Base-by-base conservation (phyloP, 2,329 filamentous ascomycete genomes). In the Cladosporium austrohemisphaericum region DNA sequence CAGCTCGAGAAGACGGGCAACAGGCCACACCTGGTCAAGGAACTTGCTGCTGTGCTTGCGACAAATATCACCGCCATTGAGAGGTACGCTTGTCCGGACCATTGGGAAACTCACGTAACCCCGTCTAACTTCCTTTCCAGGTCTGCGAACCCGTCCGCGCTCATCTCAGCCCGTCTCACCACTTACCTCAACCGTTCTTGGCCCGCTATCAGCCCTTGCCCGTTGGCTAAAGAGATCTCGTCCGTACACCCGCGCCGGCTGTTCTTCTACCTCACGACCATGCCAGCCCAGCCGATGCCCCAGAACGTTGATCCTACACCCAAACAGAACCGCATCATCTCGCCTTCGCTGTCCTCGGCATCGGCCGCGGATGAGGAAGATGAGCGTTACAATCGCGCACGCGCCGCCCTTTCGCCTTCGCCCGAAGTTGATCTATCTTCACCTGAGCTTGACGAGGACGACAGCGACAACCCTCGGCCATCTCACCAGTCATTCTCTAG, bases 241-340 rank as follows among this genome's bases (percentile, higher is more conserved):
- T 84, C 87, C 32, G 86, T 92, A 33, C 92, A 97, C 66, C 93
- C 93, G 16, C 86, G 92, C 65, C 88, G 93, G 69, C 91, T 94
- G 38, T 97, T 95, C 75, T 97, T 94, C 72, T 97, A 91, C 72
- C 80, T 98, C 52, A 95, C 89, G 31, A 95, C 87, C n/a, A 85
- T 79, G 63, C 83, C 87, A 38, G 88, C 86, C 64, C 88, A 92
- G 65, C 82, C 88, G 29, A 81, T 97, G 16, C 88, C 89, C 2
- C 80, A 86, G 56, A 72, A 64, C 56, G 38, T 57, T n/a, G 60
- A 64, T 26, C 59, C 60, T 10, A 53, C 64, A 13, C 57, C 57
- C 5, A 57, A 63, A 48, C 71, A 68, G 46, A 71, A 75, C 54
- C 75, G 81, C 55, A 83, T 89, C 53, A 83, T 94, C 53, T 93